These are phyloP conservation scores for Cyclocybe cylindracea DNA, from an alignment of 768 basidiomycete genomes.

Conservation along the genomic window DNA sequence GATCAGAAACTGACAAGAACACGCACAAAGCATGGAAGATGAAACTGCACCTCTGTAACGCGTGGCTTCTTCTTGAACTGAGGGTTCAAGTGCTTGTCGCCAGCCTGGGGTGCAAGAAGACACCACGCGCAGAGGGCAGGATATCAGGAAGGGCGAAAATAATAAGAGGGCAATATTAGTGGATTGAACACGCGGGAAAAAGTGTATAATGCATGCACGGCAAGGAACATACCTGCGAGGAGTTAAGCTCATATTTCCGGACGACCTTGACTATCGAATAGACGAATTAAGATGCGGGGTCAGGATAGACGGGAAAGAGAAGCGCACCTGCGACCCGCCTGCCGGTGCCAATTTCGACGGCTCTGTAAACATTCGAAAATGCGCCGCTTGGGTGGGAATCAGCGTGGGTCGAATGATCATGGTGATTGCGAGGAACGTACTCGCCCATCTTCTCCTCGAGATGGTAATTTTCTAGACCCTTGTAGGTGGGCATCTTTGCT, in stretches of 20 bases:
- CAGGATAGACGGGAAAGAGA: slow-evolving; percentile 7
- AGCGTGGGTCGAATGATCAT: slow-evolving; percentile 16
- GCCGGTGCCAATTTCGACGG: slow-evolving; percentile 71
- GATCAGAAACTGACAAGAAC: slow-evolving; percentile 28
- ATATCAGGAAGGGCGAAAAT: slow-evolving; percentile 23
- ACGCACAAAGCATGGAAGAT: slow-evolving; percentile 7
- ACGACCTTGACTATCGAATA: slow-evolving; percentile 81
- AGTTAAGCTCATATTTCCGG: slow-evolving; percentile 89
- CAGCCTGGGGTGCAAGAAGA: slow-evolving; percentile 53
- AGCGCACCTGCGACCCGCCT: slow-evolving; percentile 81
- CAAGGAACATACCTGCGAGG: slow-evolving; percentile 75
- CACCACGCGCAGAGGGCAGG: slow-evolving; percentile 30
- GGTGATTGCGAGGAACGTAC: slow-evolving; percentile 48
- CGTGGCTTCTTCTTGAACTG: slow-evolving; percentile 97
- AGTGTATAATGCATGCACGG: slow-evolving; percentile 23
- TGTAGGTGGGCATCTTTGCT: slow-evolving; percentile 81
- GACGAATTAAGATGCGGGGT: slow-evolving; percentile 15
- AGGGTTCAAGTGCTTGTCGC: slow-evolving; percentile 90
- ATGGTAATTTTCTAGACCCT: slow-evolving; percentile 79
- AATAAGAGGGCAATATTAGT: slow-evolving; percentile 20
- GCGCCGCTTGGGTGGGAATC: slow-evolving; percentile 62
- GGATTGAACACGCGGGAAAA: slow-evolving; percentile 18
- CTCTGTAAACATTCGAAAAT: slow-evolving; percentile 99
- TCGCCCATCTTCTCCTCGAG: slow-evolving; percentile 91
- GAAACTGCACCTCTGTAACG: slow-evolving; percentile 88